Conservation (phyloP, 768 basidiomycete genomes). For the Suillus brevipes region DNA sequence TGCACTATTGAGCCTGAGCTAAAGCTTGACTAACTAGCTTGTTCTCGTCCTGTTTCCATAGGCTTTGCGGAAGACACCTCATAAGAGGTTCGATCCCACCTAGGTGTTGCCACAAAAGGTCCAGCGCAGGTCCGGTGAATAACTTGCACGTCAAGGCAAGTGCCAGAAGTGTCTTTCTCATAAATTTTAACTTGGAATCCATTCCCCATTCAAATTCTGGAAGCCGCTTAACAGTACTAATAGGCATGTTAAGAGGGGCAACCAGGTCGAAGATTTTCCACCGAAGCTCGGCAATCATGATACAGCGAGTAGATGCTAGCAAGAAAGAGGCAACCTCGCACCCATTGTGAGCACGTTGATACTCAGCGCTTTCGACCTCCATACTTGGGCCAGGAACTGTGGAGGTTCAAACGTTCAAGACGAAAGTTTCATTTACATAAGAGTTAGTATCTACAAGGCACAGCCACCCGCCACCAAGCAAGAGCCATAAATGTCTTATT, state of each 20-base stretch:
- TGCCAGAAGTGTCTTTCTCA: background rate
- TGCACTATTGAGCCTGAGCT: background rate
- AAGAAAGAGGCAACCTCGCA: background rate
- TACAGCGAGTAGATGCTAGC: background rate
- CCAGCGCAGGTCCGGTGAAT: background rate
- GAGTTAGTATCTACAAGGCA: too few species aligned
- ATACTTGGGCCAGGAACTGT: too few species aligned
- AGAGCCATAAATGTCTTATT: too few species aligned
- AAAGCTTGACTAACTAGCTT: background rate
- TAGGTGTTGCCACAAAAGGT: background rate
- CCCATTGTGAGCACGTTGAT: background rate
- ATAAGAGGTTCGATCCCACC: background rate
- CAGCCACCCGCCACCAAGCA: too few species aligned
- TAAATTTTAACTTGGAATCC: background rate
- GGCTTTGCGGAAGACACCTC: background rate
- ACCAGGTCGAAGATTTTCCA: background rate
- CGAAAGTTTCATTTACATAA: too few species aligned
- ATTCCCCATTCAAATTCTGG: background rate
- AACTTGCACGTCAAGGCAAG: conserved; percentile 3
- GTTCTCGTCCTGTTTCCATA: background rate
- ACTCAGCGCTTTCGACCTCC: too few species aligned
- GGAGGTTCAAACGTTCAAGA: too few species aligned
- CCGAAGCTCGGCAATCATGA: background rate
- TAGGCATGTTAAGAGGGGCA: background rate
- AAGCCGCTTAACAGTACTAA: background rate